phyloP scores from a whole-genome alignment of 1,139 yeast genomes.

The Debaryomyces subglobosus region DNA sequence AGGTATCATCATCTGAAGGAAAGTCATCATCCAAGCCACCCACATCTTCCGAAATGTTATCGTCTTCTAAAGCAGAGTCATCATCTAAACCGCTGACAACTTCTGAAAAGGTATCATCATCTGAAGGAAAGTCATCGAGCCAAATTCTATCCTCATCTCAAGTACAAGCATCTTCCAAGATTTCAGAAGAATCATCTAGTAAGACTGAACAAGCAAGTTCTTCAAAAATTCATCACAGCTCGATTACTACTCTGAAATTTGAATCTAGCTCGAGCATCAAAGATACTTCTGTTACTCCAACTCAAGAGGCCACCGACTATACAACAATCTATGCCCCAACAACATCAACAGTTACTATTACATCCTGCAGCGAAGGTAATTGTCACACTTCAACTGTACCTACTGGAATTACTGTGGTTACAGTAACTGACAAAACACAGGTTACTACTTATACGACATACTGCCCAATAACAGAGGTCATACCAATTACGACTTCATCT shows the following conservation, averaged over 20 bases:
- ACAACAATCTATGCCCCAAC: slow-evolving; percentile 1
- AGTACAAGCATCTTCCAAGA: neutral
- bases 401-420: slow-evolving; percentile 23
- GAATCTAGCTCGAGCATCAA: neutral
- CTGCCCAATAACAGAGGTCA: slow-evolving; percentile 25
- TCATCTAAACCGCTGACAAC: neutral
- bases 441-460: slow-evolving; percentile 27
- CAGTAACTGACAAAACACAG: slow-evolving; percentile 13
- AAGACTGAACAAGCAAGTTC: neutral
- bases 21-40: no score
- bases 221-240: neutral
- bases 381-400: slow-evolving; percentile 24
- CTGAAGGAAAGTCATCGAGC: no score
- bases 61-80: no score
- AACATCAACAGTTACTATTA: slow-evolving; percentile 18
- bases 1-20: neutral
- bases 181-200: neutral
- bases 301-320: neutral
- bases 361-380: slow-evolving; percentile 13
- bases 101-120: neutral
- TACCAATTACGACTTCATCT: neutral
- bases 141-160: no score
- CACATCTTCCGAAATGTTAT: neutral
- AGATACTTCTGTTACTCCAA: slow-evolving; percentile 1
- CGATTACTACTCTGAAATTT: neutral